Base-by-base conservation (phyloP, 768 basidiomycete genomes). In the Dioszegia aurantiaca region DNA sequence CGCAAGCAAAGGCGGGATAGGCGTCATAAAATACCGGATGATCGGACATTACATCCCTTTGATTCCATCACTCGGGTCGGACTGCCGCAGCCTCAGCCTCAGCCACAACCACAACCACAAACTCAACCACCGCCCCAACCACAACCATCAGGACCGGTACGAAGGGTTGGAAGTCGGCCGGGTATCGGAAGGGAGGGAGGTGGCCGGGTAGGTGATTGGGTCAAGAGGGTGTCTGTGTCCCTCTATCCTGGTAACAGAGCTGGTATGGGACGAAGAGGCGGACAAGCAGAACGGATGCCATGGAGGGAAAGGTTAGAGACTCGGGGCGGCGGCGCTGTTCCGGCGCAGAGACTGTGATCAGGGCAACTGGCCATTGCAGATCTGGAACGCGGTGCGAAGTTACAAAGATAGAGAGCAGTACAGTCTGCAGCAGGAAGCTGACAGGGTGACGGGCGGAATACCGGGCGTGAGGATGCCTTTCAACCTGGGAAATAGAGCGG, bases 51-150 rank as follows among this genome's bases (percentile, higher is more conserved):
- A 11, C 51, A 53, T 53, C 51, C 51, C 10, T 37, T 39, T 16
- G 51, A 53, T 27, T 53, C 51, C 10, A 28, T 53, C n/a, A 53
- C 51, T 21, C 23, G 51, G 26, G 51, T 31, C 19, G 51, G 36
- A 42, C 9, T 42, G 19, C 40, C 40, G 8, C 9, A 16, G 14
- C 9, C 40, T 37, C 36, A 37, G 36, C n/a, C n/a, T n/a, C n/a
- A n/a, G n/a, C n/a, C n/a, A n/a, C n/a, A n/a, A n/a, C n/a, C n/a
- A n/a, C n/a, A n/a, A n/a, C n/a, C n/a, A n/a, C n/a, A n/a, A n/a
- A n/a, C n/a, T n/a, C n/a, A n/a, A n/a, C n/a, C n/a, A n/a, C n/a
- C n/a, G n/a, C n/a, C n/a, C n/a, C n/a, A n/a, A n/a, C n/a, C n/a
- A n/a, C n/a, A n/a, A n/a, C n/a, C n/a, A n/a, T n/a, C n/a, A n/a